Percentiles rank a stretch among this genome's conserved stretches.
phyloP scores from a whole-genome alignment of 345 rosid genomes.

The Trapa incisa region DNA sequence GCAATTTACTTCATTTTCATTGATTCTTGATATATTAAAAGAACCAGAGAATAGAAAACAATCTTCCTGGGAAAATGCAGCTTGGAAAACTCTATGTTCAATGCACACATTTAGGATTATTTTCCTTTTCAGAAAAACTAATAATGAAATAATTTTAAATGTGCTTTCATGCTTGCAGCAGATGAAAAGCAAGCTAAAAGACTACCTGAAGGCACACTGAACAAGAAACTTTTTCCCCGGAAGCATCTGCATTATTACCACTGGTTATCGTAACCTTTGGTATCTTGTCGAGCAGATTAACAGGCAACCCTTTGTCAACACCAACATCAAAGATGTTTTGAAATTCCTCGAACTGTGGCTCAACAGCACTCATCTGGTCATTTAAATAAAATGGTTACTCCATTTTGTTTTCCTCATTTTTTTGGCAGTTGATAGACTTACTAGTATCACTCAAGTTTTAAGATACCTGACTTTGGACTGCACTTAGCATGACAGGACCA shows the following conservation, averaged over 20 bases:
- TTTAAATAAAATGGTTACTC: neutral
- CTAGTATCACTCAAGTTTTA: neutral
- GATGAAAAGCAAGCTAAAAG: neutral
- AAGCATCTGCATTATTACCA: conserved; percentile 51
- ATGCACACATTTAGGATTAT: neutral
- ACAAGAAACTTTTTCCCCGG: conserved; percentile 69
- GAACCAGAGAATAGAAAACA: no score
- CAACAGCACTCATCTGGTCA: conserved; percentile 89
- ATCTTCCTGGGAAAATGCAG: no score
- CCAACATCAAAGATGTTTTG: conserved; percentile 83
- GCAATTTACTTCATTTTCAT: no score
- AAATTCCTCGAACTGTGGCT: conserved; percentile 57
- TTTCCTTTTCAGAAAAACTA: neutral
- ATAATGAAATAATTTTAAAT: neutral
- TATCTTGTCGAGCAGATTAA: conserved; percentile 68
- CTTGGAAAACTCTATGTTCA: no score
- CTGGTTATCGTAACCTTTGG: conserved; percentile 68
- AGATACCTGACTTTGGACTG: conserved; percentile 96
- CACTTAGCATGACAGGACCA: conserved; percentile 98
- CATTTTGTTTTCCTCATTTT: neutral
- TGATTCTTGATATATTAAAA: no score
- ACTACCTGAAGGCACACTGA: conserved; percentile 96
- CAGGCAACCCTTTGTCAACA: conserved; percentile 57
- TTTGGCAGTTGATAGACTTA: neutral
- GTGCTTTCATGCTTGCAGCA: neutral